A percentile compares a stretch with the other conserved stretches of the same genome.
Conservation (phyloP, 176 grass and related monocot species). For the Luzula sylvatica region DNA sequence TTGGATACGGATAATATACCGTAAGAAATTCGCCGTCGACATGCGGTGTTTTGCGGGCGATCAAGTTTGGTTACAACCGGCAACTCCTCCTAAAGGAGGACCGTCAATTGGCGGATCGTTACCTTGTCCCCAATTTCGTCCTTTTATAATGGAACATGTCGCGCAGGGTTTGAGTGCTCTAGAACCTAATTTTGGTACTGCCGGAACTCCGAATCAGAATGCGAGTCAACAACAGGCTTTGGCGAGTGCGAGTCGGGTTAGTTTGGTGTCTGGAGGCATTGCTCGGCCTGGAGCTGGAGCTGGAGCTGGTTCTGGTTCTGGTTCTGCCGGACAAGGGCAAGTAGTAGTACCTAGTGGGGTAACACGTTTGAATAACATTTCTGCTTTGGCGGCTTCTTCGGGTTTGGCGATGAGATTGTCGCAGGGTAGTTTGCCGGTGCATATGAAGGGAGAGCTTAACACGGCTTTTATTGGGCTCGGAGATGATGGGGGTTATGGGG, state of each 20-base stretch:
- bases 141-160: conserved; percentile 99
- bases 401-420: conserved; percentile 62
- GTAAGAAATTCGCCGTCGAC: conserved; percentile 98
- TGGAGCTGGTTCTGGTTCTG: conserved; percentile 54
- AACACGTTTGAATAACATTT: conserved; percentile 49
- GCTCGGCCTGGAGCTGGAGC: conserved; percentile 53
- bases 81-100: conserved; percentile 95
- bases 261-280: conserved; percentile 32
- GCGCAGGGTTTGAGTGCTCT: conserved; percentile 98
- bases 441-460: conserved; percentile 96
- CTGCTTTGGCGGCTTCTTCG: conserved; percentile 60
- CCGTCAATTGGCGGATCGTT: conserved; percentile 87
- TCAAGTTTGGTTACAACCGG: conserved; percentile 98
- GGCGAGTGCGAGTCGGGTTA: conserved; percentile 40
- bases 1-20: conserved; percentile 99
- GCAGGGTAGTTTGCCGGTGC: conserved; percentile 68
- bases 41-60: conserved; percentile 99
- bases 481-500: conserved; percentile 98
- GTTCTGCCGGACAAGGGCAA: conserved; percentile 44
- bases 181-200: conserved; percentile 59
- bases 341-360: conserved; percentile 41
- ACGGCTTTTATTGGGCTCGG: conserved; percentile 98
- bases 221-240: conserved; percentile 31
- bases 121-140: conserved; percentile 93
- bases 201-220: conserved; percentile 42